Conservation (phyloP, 176 grass and related monocot genomes). For the Olyra latifolia region DNA sequence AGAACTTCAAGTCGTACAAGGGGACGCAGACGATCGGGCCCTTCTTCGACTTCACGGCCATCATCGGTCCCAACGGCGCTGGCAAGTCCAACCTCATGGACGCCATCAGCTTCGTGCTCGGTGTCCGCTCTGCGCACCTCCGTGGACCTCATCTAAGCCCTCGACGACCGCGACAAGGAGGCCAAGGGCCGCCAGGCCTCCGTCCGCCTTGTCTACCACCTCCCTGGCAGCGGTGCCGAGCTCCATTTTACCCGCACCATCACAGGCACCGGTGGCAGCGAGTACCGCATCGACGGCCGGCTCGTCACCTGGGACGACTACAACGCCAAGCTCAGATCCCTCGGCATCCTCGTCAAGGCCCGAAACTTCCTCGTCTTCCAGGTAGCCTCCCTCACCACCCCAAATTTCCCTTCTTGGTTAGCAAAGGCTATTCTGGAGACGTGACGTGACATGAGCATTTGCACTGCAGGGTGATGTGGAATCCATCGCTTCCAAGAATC, state of each 20-base stretch:
- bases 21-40: slow-evolving; percentile 84
- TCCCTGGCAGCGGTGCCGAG: slow-evolving; percentile 35
- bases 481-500: slow-evolving; percentile 97
- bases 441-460: slow-evolving; percentile 24
- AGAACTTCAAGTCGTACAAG: slow-evolving; percentile 99
- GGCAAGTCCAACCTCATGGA: slow-evolving; percentile 99
- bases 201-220: slow-evolving; percentile 75
- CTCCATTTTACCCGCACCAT: slow-evolving; percentile 82
- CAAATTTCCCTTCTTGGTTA: slow-evolving; percentile 12
- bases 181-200: slow-evolving; percentile 77
- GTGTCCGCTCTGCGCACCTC: slow-evolving; percentile 80
- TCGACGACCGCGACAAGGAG: slow-evolving; percentile 94
- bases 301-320: slow-evolving; percentile 77
- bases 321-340: slow-evolving; percentile 86
- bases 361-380: slow-evolving; percentile 98
- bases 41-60: slow-evolving; percentile 91
- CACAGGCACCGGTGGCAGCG: slow-evolving; percentile 67
- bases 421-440: neutral
- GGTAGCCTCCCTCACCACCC: slow-evolving; percentile 44
- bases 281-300: slow-evolving; percentile 70
- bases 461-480: slow-evolving; percentile 82
- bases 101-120: slow-evolving; percentile 95
- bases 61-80: slow-evolving; percentile 91
- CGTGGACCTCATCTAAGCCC: slow-evolving; percentile 90
- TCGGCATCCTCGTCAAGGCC: slow-evolving; percentile 96